Percentiles rank a stretch among this genome's conserved stretches.
phyloP scores from a whole-genome alignment of 805 yeast species.

The Nakazawaea molendinolei region DNA sequence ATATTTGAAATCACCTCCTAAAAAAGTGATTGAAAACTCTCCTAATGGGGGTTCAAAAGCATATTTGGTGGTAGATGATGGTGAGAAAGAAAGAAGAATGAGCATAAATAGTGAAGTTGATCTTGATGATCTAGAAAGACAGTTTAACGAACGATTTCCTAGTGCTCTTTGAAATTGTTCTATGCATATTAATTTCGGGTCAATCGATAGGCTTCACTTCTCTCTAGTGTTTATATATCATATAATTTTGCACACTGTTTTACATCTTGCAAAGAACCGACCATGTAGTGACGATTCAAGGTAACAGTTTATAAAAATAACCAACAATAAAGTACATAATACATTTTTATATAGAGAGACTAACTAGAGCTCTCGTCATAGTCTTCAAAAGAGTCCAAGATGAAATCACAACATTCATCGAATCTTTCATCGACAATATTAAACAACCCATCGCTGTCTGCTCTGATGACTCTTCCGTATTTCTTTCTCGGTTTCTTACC shows the following conservation, averaged over 20 bases:
- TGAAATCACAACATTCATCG: constrained; percentile 80
- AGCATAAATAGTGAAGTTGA: constrained; percentile 26
- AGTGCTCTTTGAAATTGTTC: constrained; percentile 36
- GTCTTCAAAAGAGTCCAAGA: constrained; percentile 72
- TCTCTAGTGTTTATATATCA: too few species aligned
- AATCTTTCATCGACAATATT: constrained; percentile 75
- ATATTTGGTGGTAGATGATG: constrained; percentile 1
- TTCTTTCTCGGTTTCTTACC: constrained; percentile 79
- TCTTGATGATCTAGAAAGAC: constrained; percentile 51
- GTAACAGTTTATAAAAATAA: too few species aligned
- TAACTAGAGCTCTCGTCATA: constrained; percentile 36
- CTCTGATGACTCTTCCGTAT: constrained; percentile 80
- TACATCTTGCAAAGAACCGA: too few species aligned
- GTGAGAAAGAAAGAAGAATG: constrained; percentile 6
- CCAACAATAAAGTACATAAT: too few species aligned
- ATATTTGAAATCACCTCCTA: constrained; percentile 35
- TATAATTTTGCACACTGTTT: too few species aligned
- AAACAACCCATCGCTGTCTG: constrained; percentile 67
- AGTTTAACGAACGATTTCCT: constrained; percentile 54
- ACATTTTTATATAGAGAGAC: too few species aligned
- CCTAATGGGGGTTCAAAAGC: not conserved
- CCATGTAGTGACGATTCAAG: too few species aligned
- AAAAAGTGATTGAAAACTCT: constrained; percentile 4
- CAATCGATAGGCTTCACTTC: constrained; percentile 1
- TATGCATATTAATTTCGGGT: not conserved